Percentiles rank a stretch among this genome's conserved stretches.
phyloP scores from a whole-genome alignment of 148 eudicot genomes.

The Arctostaphylos glauca region DNA sequence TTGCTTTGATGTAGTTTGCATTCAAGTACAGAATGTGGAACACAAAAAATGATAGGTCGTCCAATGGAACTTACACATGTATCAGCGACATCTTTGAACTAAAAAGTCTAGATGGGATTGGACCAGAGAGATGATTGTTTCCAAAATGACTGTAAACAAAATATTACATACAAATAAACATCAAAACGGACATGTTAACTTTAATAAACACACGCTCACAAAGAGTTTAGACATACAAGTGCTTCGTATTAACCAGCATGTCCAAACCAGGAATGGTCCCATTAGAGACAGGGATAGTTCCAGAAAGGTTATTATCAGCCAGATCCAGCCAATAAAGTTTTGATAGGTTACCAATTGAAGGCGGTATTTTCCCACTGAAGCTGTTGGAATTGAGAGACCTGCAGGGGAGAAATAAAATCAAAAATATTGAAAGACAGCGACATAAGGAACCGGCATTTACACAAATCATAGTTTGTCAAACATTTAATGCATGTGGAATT shows the following conservation, averaged over 20 bases:
- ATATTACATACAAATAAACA: not conserved
- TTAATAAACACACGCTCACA: not conserved
- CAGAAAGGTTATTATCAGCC: slow-evolving; percentile 55
- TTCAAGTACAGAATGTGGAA: not conserved
- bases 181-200: not conserved
- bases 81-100: slow-evolving; percentile 55
- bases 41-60: not conserved
- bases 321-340: slow-evolving; percentile 75
- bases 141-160: slow-evolving; percentile 69
- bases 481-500: not conserved
- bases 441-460: not conserved
- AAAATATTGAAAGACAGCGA: not conserved
- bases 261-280: slow-evolving; percentile 57
- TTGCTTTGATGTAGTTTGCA: no score
- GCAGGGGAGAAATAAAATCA: not conserved
- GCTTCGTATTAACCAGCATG: slow-evolving; percentile 50
- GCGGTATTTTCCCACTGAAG: slow-evolving; percentile 47
- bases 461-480: not conserved
- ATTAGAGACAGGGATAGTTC: slow-evolving; percentile 63
- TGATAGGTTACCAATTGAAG: slow-evolving; percentile 52
- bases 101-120: slow-evolving; percentile 56
- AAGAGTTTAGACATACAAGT: slow-evolving; percentile 55
- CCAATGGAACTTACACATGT: slow-evolving; percentile 64
- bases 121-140: slow-evolving; percentile 69
- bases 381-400: slow-evolving; percentile 41